Base-by-base conservation (phyloP, 1,284 basidiomycete genomes). In the Ceratobasidium sp. region DNA sequence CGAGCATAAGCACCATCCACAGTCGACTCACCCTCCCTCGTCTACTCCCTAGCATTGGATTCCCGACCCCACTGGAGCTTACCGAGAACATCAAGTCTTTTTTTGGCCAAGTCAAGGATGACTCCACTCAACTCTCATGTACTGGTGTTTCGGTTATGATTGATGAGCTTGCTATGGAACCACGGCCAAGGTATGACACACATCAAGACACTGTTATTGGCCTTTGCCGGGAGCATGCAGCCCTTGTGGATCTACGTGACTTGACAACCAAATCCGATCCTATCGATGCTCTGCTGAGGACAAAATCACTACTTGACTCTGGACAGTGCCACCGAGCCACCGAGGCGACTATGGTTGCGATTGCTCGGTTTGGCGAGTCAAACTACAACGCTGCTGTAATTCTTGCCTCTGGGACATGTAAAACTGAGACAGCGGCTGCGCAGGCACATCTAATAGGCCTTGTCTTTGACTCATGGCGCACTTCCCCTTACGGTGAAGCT, bases 91-190 rank as follows among this genome's bases (percentile, higher is more conserved):
- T 73, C 1, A 14, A 62, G 20, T 60, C 57, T 4, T 50, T 73
- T 10, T 73, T 60, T 62, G 70, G 70, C 23, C 23, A n/a, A n/a
- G n/a, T n/a, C n/a, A n/a, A n/a, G n/a, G n/a, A n/a, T n/a, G n/a
- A n/a, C n/a, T n/a, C n/a, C n/a, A n/a, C n/a, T n/a, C n/a, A n/a
- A n/a, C 57, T 50, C 18, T 12, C 23, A 14, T 2, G 16, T 23
- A n/a, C n/a, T 54, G 59, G 70, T 0, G 5, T 50, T 16, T 60
- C 70, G 18, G 20, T 73, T 2, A 62, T 73, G 57, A 46, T 73
- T 3, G 70, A 73, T 48, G 70, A 73, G n/a, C 5, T 73, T 23
- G 59, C 70, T 16, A 33, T 62, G 3, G 57, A 73, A 46, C 27
- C 55, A 20, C 70, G 59, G 5, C 59, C 27, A 33, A 3, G 59